Base-by-base conservation (phyloP, 176 grass and related monocot genomes). In the Neostapfia colusana region DNA sequence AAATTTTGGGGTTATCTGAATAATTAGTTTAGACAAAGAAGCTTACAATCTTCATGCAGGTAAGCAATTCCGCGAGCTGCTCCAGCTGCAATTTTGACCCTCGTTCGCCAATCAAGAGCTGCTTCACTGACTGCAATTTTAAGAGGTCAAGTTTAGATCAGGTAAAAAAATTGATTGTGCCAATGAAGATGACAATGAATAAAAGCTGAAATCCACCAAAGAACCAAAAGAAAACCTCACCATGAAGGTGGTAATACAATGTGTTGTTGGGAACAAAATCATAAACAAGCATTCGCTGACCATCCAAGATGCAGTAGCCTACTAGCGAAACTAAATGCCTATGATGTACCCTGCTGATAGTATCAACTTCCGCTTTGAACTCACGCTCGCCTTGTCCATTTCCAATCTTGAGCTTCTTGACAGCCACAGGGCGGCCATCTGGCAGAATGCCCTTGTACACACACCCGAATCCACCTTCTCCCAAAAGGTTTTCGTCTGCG, bases 1-100 rank as follows among this genome's bases (percentile, higher is more conserved):
- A 66, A 57, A 26, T 74, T 62, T 9, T 44, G 73, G 10, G 59
- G 25, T 67, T 20, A 16, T 8, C 16, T 49, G 10, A 45, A 49
- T 20, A 46, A 39, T 72, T 61, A 62, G 42, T 43, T 75, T 68
- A 55, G 78, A 14, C 46, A 57, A 37, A 73, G 39, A 45, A 57
- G 48, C 66, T 90, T 99, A 99, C 96, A 99, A 86, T 99, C 96
- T 84, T 99, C 96, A 70, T 99, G 96, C 42, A 99, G 89, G 73
- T 99, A 99, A 75, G 92, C 87, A 45, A 99, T 99, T 73, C 96
- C 96, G 49, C 87, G 96, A 80, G 96, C 96, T 89, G 96, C 85
- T 55, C 96, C 96, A 65, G 96, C 92, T 17, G 96, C 89, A 87
- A 99, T 86, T 86, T 90, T 95, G 82, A 99, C 55, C 89, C 96